Base-by-base conservation (phyloP, 352 stramenopile genomes). In the Globisporangium emineosum region DNA sequence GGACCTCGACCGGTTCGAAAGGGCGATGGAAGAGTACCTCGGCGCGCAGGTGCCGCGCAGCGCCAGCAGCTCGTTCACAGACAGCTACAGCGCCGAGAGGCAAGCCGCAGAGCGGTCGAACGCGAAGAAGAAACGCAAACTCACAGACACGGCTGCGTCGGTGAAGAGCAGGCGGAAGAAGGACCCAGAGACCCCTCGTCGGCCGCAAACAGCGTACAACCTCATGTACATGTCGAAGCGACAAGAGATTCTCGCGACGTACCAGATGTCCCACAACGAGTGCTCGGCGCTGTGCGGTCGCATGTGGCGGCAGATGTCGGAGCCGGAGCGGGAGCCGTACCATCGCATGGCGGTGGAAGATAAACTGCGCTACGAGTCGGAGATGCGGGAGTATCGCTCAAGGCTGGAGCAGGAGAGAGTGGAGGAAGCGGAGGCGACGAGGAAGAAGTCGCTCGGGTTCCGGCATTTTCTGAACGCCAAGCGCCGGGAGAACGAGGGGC, bases 201-300 rank as follows among this genome's bases (percentile, higher is more conserved):
- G 66, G 1, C 76, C 76, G 2, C 73, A 85, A 53, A 83, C 76
- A 9, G 78, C 78, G 15, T 87, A 81, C 68, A 88, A 88, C 57
- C 67, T 88, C 27, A 88, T 87, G 77, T 87, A 82, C 53, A 75
- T 88, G 67, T 76, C 75, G 2, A 79, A 83, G 68, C 78, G 76
- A 27, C 67, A 67, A 1, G 77, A 90, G 62, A 62, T 90, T 9
- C 70, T 87, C 49, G 62, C 65, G 13, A 70, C 67, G 21, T 85
- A 87, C 52, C 75, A 90, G 61, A 79, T 90, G 62, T 81, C 77
- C 17, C 78, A 90, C 67, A 88, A 90, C 56, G 77, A 90, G 57
- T 86, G 76, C 54, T 88, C 75, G 3, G 78, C 75, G 30, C 65
- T 88, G 5, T 87, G 72, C n/a, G 78, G 78, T 0, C 71, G 73